Percentiles rank a stretch among this genome's conserved stretches.
Evolutionary conservation across 768 basidiomycete genomes (phyloP).

Genomic region (Suillus discolor): DNA sequence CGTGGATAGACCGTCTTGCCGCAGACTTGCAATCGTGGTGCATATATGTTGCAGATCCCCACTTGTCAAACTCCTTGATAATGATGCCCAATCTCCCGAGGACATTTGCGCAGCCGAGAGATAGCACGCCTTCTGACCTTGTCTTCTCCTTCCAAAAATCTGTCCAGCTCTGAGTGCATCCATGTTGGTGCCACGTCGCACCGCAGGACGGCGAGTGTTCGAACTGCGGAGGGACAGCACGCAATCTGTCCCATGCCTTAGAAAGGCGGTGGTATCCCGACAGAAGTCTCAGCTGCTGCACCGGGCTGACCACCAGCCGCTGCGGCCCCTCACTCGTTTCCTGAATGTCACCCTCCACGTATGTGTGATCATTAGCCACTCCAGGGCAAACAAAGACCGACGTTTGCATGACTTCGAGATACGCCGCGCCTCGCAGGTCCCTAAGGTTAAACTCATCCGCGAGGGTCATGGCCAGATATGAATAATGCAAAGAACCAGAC

Average conservation of each 20-base stretch:
- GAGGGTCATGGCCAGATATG: slow-evolving; percentile 72
- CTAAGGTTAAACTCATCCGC: slow-evolving; percentile 70
- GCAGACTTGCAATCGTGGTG: slow-evolving; percentile 69
- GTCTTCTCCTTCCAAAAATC: slow-evolving; percentile 84
- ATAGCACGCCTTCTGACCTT: slow-evolving; percentile 58
- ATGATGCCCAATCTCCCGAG: slow-evolving; percentile 64
- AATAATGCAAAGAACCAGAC: slow-evolving; percentile 62
- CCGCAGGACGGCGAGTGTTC: slow-evolving; percentile 66
- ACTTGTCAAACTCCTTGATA: slow-evolving; percentile 67
- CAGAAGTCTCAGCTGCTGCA: slow-evolving; percentile 67
- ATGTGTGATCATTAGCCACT: slow-evolving; percentile 15
- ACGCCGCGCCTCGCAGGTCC: slow-evolving; percentile 62
- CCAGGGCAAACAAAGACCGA: slow-evolving; percentile 35
- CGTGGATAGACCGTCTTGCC: slow-evolving; percentile 58
- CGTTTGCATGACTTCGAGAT: slow-evolving; percentile 75
- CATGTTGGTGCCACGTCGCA: slow-evolving; percentile 72
- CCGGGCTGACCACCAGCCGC: slow-evolving; percentile 52
- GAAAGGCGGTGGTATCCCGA: slow-evolving; percentile 73
- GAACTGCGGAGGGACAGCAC: slow-evolving; percentile 57
- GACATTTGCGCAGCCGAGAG: slow-evolving; percentile 65
- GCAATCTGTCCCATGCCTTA: slow-evolving; percentile 64
- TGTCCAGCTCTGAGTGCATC: slow-evolving; percentile 71
- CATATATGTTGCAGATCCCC: slow-evolving; percentile 78
- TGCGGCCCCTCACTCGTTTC: slow-evolving; percentile 41
- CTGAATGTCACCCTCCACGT: slow-evolving; percentile 34